These are phyloP conservation scores for Panaeolus cyanescens DNA, from an alignment of 768 basidiomycete genomes.

Conservation along the genomic window DNA sequence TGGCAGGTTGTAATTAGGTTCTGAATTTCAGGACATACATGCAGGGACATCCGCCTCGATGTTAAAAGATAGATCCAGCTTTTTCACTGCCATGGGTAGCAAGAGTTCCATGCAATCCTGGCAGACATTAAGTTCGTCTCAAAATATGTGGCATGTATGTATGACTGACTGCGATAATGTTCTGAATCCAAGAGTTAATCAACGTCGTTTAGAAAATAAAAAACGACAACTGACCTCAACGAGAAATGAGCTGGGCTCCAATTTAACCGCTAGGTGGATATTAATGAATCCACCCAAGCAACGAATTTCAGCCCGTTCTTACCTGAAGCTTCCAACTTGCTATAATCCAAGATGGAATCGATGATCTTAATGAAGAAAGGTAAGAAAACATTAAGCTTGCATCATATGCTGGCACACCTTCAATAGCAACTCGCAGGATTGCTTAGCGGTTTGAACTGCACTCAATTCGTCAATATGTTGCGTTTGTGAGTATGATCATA, in stretches of 20 bases:
- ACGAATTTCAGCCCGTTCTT: constrained; percentile 3
- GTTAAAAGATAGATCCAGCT: constrained; percentile 72
- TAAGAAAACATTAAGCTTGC: neutral
- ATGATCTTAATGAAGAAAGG: constrained; percentile 53
- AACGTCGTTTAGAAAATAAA: neutral
- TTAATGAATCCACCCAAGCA: constrained; percentile 6
- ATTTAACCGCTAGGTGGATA: constrained; percentile 54
- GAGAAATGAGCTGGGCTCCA: constrained; percentile 66
- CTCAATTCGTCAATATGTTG: constrained; percentile 2
- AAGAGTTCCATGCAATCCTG: constrained; percentile 80
- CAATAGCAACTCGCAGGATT: constrained; percentile 73
- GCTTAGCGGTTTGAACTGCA: constrained; percentile 74
- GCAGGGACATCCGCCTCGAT: constrained; percentile 67
- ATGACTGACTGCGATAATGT: constrained; percentile 61
- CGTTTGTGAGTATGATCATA: neutral
- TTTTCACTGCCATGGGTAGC: constrained; percentile 73
- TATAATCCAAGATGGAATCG: constrained; percentile 78
- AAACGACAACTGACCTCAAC: constrained; percentile 56
- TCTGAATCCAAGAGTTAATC: constrained; percentile 30
- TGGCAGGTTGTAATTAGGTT: neutral
- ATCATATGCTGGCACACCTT: constrained; percentile 45
- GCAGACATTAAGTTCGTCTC: constrained; percentile 6
- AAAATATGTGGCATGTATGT: neutral
- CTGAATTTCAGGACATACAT: constrained; percentile 35
- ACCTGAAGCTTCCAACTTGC: constrained; percentile 79